Conservation (phyloP, 768 basidiomycete genomes). For the Dacryopinax primogenitus region DNA sequence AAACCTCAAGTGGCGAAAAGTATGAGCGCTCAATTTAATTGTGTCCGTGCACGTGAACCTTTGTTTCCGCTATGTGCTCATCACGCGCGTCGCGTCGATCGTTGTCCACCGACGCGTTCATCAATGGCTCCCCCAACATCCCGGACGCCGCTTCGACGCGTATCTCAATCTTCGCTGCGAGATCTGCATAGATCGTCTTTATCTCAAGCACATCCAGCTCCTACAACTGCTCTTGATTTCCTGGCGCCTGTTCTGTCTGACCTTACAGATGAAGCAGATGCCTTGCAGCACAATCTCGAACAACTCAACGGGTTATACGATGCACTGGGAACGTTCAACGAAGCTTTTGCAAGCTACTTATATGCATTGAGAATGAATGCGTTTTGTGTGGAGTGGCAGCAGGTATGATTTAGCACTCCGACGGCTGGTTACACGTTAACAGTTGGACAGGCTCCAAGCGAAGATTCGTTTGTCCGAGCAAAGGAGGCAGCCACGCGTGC, state of each 20-base stretch:
- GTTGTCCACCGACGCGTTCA: not conserved
- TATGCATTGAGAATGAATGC: constrained; percentile 93
- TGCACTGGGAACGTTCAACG: constrained; percentile 76
- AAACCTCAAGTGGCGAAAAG: not conserved
- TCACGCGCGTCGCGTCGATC: not conserved
- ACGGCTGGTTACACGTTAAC: not conserved
- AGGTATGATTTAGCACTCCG: constrained; percentile 36
- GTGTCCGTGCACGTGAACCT: not conserved
- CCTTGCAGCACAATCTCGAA: constrained; percentile 61
- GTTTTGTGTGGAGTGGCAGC: constrained; percentile 84
- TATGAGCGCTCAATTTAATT: not conserved
- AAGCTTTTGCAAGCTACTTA: constrained; percentile 81
- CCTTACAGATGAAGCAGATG: constrained; percentile 77
- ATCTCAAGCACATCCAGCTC: constrained; percentile 44
- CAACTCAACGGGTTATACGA: constrained; percentile 57
- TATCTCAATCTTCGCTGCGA: constrained; percentile 84
- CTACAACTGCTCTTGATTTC: constrained; percentile 74
- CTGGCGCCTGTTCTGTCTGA: constrained; percentile 74
- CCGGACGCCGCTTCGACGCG: constrained; percentile 71
- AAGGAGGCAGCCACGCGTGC: constrained; percentile 41
- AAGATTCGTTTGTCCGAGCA: constrained; percentile 41
- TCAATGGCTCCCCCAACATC: constrained; percentile 1
- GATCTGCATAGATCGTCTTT: constrained; percentile 62
- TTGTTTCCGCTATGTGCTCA: not conserved
- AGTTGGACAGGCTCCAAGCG: constrained; percentile 41